Base-by-base conservation (phyloP, 192 early-diverging fungal species). In the Backusella westeae region DNA sequence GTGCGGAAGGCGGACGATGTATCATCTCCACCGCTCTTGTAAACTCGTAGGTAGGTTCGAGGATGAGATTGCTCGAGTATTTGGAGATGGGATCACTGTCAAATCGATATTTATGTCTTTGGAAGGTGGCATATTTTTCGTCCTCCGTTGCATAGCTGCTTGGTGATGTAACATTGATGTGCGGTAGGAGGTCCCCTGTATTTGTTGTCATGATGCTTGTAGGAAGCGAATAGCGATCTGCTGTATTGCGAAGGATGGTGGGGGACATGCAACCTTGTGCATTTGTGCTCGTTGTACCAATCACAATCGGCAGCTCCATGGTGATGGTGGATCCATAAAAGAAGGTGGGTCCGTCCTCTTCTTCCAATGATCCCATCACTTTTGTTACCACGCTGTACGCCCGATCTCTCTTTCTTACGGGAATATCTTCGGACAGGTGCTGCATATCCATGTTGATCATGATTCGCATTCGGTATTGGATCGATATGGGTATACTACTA, bases 401-500 rank as follows among this genome's bases (percentile, higher is more conserved):
- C 7, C 71, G 17, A 53, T 49, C 71, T 35, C 71, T 15, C 46
- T 72, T 72, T 72, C 71, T 21, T 34, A 53, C 7, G 0, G 26
- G 42, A 32, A 53, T 15, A 19, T 72, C 71, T 19, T 72, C 71
- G 6, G 32, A 53, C 10, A 72, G 23, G 19, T 52, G 41, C 21
- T 44, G 26, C 71, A 72, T 72, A 53, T 72, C 71, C 71, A 72
- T 72, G 26, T 72, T 72, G 3, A 72, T 34, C 29, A 53, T 26
- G 14, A 49, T 42, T 23, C 39, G 38, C 42, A 72, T 42, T 34
- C 41, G 36, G 29, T 72, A 72, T 9, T 52, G 17, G 7, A 72
- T 72, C 15, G 12, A 17, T 14, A 72, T 34, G 29, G 71, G 71
- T 32, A 44, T 52, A 34, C 17, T 49, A 8, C 19, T 49, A 52